These are phyloP conservation scores for Sodiomyces alkalinus DNA, from an alignment of 2,329 filamentous ascomycete genomes.

Conservation along the genomic window DNA sequence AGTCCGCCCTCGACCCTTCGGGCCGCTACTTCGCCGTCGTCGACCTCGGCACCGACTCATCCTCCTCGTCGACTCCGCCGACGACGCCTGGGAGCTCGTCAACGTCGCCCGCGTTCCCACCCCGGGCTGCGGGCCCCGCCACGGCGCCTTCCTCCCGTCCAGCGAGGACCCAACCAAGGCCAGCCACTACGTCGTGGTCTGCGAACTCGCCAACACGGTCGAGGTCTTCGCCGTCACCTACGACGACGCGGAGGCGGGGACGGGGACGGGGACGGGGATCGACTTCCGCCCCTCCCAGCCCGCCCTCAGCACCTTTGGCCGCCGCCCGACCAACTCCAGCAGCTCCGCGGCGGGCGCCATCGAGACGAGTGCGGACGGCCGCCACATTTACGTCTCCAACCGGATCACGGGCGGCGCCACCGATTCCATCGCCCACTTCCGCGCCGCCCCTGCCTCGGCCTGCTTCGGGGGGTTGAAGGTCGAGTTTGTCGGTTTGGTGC, in stretches of 20 bases:
- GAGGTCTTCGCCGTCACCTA: conserved; percentile 26
- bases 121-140: conserved; percentile 31
- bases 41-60: conserved; percentile 34
- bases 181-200: conserved; percentile 30
- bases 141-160: conserved; percentile 30
- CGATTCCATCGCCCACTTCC: conserved; percentile 33
- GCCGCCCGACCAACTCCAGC: conserved; percentile 17
- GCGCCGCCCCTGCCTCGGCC: conserved; percentile 9
- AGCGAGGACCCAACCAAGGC: conserved; percentile 12
- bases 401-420: conserved; percentile 25
- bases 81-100: conserved; percentile 22
- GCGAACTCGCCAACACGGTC: conserved; percentile 29
- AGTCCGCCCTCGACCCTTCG: conserved; percentile 30
- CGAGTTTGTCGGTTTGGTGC: conserved; percentile 16
- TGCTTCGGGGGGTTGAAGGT: conserved; percentile 11
- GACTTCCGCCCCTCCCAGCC: conserved; percentile 20
- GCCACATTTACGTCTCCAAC: conserved; percentile 35
- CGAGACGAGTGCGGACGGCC: conserved; percentile 22
- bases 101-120: conserved; percentile 17
- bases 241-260: conserved; percentile 14
- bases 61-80: conserved; percentile 26
- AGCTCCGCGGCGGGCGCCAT: conserved; percentile 30
- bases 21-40: conserved; percentile 32
- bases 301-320: conserved; percentile 21
- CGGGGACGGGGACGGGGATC: too few species aligned